Base-by-base conservation (phyloP, 2,329 filamentous ascomycete genomes). In the Xylaria sp. region DNA sequence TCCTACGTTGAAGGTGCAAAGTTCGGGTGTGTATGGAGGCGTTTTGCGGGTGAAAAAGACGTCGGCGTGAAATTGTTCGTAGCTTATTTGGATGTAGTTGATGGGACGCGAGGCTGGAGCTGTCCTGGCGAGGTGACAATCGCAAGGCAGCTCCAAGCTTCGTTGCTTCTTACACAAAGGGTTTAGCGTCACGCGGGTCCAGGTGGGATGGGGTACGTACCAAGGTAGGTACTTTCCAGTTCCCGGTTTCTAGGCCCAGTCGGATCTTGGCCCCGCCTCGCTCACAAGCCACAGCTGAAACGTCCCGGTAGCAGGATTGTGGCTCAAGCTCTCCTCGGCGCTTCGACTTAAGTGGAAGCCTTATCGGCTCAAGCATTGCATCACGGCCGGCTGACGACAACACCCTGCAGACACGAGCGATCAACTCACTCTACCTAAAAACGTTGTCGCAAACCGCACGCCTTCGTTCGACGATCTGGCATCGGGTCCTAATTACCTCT, bases 81-180 rank as follows among this genome's bases (percentile, higher is more conserved):
- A 63, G 57, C 48, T 61, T 63, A 64, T 51, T 72, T 67, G 57
- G 54, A 63, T 69, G 60, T 67, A 52, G 73, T 69, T 62, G 60
- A 69, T 67, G 67, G 73, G 70, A 70, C 56, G 70, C 75, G 73
- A 76, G 75, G 76, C 75, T 74, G 52, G 68, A 68, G 51, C 63
- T 67, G 62, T 66, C 41, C 51, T 61, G 64, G 66, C 62, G 69
- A 72, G 57, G 67, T 18, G 64, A 65, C 71, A 73, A 71, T 63
- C 70, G 70, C 73, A 75, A 78, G 76, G 76, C 76, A 78, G 75
- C 76, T 78, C 72, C 68, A 76, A 78, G 76, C 75, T 78, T 77
- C 76, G 76, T 78, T 73, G 76, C 69, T 72, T 72, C 69, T 62
- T 68, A 72, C 74, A 48, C 44, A 67, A 74, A 50, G n/a, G 74